Evolutionary conservation across 805 yeast species (phyloP).

Genomic region (Jamesozyma hellenica): DNA sequence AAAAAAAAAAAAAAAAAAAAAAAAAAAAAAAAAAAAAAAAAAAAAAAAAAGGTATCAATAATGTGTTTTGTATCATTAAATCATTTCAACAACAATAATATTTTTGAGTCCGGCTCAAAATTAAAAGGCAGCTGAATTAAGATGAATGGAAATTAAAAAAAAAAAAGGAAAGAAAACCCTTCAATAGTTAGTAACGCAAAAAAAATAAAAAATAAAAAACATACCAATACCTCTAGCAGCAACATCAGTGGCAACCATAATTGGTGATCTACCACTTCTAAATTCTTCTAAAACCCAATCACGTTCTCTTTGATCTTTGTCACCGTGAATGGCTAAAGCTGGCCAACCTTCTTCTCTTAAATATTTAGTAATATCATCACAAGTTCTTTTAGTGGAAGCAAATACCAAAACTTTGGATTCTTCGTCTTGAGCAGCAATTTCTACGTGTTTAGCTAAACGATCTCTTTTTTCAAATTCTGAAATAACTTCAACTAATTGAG

Average conservation of each 20-base stretch:
- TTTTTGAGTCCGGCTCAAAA: too few relatives aligned
- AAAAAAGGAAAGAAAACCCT: neutral
- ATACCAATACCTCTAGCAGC: constrained; percentile 99
- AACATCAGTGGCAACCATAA: constrained; percentile 99
- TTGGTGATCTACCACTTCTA: constrained; percentile 83
- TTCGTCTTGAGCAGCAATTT: constrained; percentile 59
- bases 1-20: too few relatives aligned
- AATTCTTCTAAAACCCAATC: constrained; percentile 96
- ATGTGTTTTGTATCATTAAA: too few relatives aligned
- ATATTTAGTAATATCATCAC: constrained; percentile 88
- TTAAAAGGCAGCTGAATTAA: too few relatives aligned
- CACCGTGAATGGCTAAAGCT: constrained; percentile 97
- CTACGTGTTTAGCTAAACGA: constrained; percentile 73
- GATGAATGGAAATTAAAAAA: neutral
- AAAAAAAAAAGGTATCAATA: too few relatives aligned
- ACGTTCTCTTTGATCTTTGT: constrained; percentile 94
- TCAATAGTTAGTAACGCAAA: constrained; percentile 12
- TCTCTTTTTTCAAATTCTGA: constrained; percentile 92
- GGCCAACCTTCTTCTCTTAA: constrained; percentile 98
- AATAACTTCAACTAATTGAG: constrained; percentile 84
- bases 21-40: too few relatives aligned
- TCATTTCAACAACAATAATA: too few relatives aligned
- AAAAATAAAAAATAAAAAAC: constrained; percentile 33
- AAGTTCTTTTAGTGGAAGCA: constrained; percentile 94
- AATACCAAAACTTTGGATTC: constrained; percentile 76